phyloP scores from a whole-genome alignment of 2,329 filamentous ascomycete genomes.

The Phaeophleospora eucalypticola region DNA sequence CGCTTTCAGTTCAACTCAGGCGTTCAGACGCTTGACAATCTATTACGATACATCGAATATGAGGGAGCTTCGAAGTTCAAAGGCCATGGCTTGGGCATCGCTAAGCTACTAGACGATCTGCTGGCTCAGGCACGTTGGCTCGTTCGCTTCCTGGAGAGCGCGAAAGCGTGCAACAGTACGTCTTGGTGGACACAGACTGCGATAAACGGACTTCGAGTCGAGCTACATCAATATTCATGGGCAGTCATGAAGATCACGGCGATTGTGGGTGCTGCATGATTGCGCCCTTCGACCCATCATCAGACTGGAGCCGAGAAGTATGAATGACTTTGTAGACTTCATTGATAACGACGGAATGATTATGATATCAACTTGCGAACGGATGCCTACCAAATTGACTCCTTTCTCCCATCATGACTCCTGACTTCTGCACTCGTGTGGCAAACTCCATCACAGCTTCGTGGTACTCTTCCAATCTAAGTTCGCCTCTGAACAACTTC shows the following conservation, averaged over 20 bases:
- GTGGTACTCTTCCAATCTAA: slow-evolving; percentile 36
- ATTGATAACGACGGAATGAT: not conserved
- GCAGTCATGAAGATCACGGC: slow-evolving; percentile 17
- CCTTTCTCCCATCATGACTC: slow-evolving; percentile 38
- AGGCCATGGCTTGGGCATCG: slow-evolving; percentile 9
- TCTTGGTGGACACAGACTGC: slow-evolving; percentile 12
- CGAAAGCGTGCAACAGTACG: slow-evolving; percentile 1
- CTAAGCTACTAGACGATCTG: slow-evolving; percentile 13
- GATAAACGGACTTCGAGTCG: slow-evolving; percentile 13
- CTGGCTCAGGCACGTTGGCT: slow-evolving; percentile 18
- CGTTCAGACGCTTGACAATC: slow-evolving; percentile 14
- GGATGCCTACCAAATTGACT: slow-evolving; percentile 40
- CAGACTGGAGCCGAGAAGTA: not conserved
- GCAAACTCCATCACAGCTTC: slow-evolving; percentile 36
- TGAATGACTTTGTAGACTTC: too few relatives aligned
- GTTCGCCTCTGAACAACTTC: slow-evolving; percentile 38
- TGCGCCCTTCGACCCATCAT: too few relatives aligned
- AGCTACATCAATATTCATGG: slow-evolving; percentile 19
- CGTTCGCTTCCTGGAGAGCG: slow-evolving; percentile 11
- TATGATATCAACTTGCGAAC: slow-evolving; percentile 12
- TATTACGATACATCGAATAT: slow-evolving; percentile 12
- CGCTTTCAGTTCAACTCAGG: slow-evolving; percentile 12
- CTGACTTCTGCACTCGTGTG: slow-evolving; percentile 35
- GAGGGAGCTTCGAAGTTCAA: slow-evolving; percentile 6
- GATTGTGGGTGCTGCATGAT: too few relatives aligned